These are phyloP conservation scores for Cephalotrichum gorgonifer DNA, from an alignment of 2,329 filamentous ascomycete genomes.

Conservation along the genomic window DNA sequence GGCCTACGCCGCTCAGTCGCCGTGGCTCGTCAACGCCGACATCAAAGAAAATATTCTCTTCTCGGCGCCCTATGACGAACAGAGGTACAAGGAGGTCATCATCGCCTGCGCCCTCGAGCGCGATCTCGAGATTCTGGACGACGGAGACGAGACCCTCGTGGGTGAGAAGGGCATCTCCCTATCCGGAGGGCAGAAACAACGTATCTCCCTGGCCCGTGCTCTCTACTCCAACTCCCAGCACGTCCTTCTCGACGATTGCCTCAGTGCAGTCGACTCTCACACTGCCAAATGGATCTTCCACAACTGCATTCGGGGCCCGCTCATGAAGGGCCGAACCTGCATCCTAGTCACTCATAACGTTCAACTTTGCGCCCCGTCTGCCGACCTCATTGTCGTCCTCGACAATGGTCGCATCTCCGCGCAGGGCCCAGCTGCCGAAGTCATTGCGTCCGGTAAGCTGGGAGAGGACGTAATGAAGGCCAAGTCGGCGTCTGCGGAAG, in stretches of 20 bases:
- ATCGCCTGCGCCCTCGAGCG: constrained; percentile 84
- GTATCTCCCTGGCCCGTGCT: constrained; percentile 90
- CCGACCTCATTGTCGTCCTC: constrained; percentile 72
- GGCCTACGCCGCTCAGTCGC: constrained; percentile 92
- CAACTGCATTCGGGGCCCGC: constrained; percentile 76
- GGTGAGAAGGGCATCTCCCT: constrained; percentile 96
- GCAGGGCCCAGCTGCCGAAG: constrained; percentile 67
- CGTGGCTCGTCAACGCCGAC: constrained; percentile 92
- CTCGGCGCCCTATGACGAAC: constrained; percentile 66
- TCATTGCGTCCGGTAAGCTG: constrained; percentile 79
- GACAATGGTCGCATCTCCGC: constrained; percentile 73
- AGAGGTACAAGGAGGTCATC: constrained; percentile 79
- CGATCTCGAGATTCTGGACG: constrained; percentile 84
- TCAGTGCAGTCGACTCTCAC: constrained; percentile 94
- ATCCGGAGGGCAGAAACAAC: constrained; percentile 94
- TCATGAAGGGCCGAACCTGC: constrained; percentile 85
- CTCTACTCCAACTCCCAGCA: constrained; percentile 94
- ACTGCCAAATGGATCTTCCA: constrained; percentile 98
- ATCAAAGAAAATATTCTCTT: constrained; percentile 97
- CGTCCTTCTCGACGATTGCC: constrained; percentile 83
- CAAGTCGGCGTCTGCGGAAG: constrained; percentile 54
- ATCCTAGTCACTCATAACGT: constrained; percentile 95
- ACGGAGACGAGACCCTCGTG: constrained; percentile 85
- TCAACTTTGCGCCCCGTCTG: constrained; percentile 70
- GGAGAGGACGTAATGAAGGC: constrained; percentile 76